Evolutionary conservation across 2,329 filamentous ascomycete species (phyloP).

Genomic region (Aspergillus sp.): DNA sequence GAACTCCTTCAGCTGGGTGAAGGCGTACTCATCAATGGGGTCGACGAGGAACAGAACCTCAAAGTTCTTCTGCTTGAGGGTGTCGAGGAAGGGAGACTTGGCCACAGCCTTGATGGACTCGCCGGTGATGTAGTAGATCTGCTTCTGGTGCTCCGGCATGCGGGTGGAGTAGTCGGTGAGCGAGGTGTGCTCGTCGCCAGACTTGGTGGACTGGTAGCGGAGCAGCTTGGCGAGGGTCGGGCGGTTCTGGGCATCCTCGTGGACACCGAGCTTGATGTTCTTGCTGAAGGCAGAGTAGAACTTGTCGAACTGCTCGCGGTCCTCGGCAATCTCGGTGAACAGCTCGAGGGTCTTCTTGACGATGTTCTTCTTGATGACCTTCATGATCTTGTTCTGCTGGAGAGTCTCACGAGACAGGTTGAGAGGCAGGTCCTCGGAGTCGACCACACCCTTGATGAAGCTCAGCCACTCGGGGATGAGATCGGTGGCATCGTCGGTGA

Average conservation of each 20-base stretch:
- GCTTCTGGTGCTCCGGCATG: conserved; percentile 99
- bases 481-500: conserved; percentile 98
- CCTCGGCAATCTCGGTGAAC: conserved; percentile 97
- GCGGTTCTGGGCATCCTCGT: conserved; percentile 99
- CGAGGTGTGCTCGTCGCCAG: conserved; percentile 88
- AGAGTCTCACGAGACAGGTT: conserved; percentile 99
- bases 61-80: conserved; percentile 98
- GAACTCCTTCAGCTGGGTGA: conserved; percentile 99
- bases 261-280: conserved; percentile 99
- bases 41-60: conserved; percentile 99
- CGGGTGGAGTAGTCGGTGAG: conserved; percentile 96
- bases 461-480: conserved; percentile 98
- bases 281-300: conserved; percentile 99
- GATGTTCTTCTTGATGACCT: conserved; percentile 99
- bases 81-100: conserved; percentile 98
- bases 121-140: conserved; percentile 99
- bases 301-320: conserved; percentile 99
- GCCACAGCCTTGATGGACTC: conserved; percentile 97
- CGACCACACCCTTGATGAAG: conserved; percentile 99
- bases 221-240: conserved; percentile 88
- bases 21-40: conserved; percentile 98
- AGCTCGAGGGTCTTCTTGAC: conserved; percentile 99
- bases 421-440: conserved; percentile 98
- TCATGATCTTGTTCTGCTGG: conserved; percentile 99
- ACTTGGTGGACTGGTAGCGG: conserved; percentile 98